Evolutionary conservation across 2,329 filamentous ascomycete species (phyloP).

Genomic region (Myrmaecium sp.): DNA sequence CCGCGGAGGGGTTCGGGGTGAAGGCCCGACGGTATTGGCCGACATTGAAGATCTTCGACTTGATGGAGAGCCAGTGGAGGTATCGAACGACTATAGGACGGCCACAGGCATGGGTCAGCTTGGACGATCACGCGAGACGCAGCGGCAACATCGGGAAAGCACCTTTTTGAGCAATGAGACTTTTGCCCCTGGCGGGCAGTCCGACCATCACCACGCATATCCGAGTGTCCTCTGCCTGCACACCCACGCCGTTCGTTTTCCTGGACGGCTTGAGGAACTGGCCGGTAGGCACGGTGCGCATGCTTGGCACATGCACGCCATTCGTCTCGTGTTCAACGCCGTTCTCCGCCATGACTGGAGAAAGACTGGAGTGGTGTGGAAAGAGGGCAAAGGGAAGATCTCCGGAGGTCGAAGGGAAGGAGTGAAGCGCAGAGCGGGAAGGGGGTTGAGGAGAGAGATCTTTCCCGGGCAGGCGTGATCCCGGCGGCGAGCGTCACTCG

Average conservation of each 20-base stretch:
- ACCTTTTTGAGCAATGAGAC: constrained; percentile 95
- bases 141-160: constrained; percentile 19
- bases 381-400: constrained; percentile 5
- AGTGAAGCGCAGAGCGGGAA: constrained; percentile 6
- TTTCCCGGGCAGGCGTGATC: too few species aligned
- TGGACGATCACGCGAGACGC: constrained; percentile 3
- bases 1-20: constrained; percentile 77
- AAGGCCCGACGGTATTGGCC: constrained; percentile 84
- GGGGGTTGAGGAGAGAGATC: constrained; percentile 4
- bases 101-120: background rate
- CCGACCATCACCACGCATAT: constrained; percentile 99
- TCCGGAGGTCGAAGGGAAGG: constrained; percentile 6
- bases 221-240: constrained; percentile 86
- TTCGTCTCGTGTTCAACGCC: too few species aligned
- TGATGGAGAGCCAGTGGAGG: constrained; percentile 89
- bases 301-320: constrained; percentile 20
- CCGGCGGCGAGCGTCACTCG: too few species aligned
- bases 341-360: constrained; percentile 8
- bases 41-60: constrained; percentile 91
- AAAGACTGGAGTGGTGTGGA: constrained; percentile 9
- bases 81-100: constrained; percentile 43
- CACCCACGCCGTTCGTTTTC: constrained; percentile 44
- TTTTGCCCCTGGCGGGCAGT: constrained; percentile 88
- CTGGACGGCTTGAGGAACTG: constrained; percentile 27
- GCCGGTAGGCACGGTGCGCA: constrained; percentile 23